phyloP scores from a whole-genome alignment of 2,329 filamentous ascomycete species.

The Alternaria consortialis region DNA sequence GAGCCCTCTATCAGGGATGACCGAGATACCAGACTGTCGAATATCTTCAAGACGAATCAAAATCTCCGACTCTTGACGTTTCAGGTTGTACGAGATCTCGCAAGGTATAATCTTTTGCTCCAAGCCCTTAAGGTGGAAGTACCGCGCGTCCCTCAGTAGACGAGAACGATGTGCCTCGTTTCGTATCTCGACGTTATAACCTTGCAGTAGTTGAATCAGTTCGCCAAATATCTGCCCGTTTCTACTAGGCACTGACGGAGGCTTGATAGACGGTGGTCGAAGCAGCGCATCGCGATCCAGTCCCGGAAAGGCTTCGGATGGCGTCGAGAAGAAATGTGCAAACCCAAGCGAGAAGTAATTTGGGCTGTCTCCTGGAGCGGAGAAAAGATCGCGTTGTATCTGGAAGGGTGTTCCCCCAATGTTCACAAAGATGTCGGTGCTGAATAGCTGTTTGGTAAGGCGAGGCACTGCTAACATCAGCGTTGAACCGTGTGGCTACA shows the following conservation, averaged over 20 bases:
- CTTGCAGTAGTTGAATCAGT: constrained; percentile 80
- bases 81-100: constrained; percentile 76
- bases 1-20: constrained; percentile 61
- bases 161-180: constrained; percentile 78
- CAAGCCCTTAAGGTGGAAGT: constrained; percentile 90
- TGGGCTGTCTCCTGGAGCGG: constrained; percentile 84
- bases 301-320: constrained; percentile 84
- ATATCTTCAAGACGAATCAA: constrained; percentile 82
- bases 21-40: constrained; percentile 82
- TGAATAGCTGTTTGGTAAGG: constrained; percentile 88
- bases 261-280: constrained; percentile 84
- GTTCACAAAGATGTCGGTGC: constrained; percentile 89
- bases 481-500: constrained; percentile 3
- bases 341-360: constrained; percentile 97
- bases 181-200: constrained; percentile 81
- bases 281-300: constrained; percentile 80
- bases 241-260: constrained; percentile 80
- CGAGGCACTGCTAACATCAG: constrained; percentile 72
- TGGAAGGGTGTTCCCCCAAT: constrained; percentile 89
- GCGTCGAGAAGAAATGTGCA: constrained; percentile 83
- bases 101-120: constrained; percentile 88
- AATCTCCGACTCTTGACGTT: constrained; percentile 76
- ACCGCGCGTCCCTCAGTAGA: constrained; percentile 84
- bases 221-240: constrained; percentile 87
- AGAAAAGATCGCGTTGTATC: constrained; percentile 88